Conservation (phyloP, 129 eudicot species). For the Saposhnikovia divaricata region DNA sequence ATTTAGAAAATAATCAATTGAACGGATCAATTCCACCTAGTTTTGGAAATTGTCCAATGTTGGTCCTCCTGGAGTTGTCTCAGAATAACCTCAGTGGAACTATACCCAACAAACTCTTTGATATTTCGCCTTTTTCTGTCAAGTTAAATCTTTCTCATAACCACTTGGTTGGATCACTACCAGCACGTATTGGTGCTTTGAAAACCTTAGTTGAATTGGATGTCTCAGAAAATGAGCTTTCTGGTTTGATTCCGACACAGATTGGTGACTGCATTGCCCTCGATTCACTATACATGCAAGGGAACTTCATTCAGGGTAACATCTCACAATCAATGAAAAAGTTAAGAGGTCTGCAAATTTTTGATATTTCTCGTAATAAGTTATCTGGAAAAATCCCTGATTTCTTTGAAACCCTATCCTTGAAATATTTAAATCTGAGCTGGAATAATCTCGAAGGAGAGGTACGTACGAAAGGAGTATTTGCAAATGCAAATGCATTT, state of each 20-base stretch:
- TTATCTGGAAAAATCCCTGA: conserved; percentile 5
- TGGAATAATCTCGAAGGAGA: conserved; percentile 6
- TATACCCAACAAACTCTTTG: background rate
- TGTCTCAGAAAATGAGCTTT: conserved; percentile 8
- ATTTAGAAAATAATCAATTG: background rate
- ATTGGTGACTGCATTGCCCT: background rate
- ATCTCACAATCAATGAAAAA: background rate
- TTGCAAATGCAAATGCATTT: background rate
- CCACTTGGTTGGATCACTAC: conserved; percentile 4
- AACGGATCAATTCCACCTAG: conserved; percentile 6
- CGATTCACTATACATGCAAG: background rate
- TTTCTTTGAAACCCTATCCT: background rate
- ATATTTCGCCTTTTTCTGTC: background rate
- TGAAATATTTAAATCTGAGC: background rate
- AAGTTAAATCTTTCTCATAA: conserved; percentile 4
- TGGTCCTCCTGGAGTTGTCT: conserved; percentile 7
- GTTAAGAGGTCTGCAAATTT: no score
- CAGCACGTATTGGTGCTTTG: background rate
- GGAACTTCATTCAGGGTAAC: background rate
- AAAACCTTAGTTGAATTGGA: background rate
- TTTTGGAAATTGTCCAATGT: conserved; percentile 1
- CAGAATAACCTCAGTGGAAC: conserved; percentile 9
- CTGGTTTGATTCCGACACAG: background rate
- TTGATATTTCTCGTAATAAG: background rate
- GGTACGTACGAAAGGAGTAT: background rate